phyloP scores from a whole-genome alignment of 306 rosid species.

The Geum urbanum region DNA sequence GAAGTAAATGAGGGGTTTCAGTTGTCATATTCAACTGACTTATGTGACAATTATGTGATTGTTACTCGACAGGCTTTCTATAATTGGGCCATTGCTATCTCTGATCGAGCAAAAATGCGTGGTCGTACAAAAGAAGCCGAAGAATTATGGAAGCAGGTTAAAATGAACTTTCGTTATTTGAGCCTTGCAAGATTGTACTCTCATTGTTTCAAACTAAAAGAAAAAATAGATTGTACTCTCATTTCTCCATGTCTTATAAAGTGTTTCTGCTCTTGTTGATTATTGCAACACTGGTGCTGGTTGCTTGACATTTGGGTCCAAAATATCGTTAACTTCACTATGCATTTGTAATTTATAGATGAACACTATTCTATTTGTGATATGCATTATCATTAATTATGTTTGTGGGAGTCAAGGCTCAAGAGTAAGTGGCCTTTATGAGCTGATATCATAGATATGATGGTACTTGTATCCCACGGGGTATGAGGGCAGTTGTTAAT shows the following conservation, averaged over 20 bases:
- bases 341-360: neutral
- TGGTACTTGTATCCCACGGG: neutral
- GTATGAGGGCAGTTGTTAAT: no score
- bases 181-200: constrained; percentile 18
- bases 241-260: neutral
- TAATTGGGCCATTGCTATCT: constrained; percentile 99
- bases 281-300: neutral
- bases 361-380: neutral
- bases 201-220: no score
- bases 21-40: neutral
- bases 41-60: neutral
- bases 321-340: neutral
- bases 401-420: neutral
- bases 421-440: constrained; percentile 10
- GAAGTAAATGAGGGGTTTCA: neutral
- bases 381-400: constrained; percentile 2
- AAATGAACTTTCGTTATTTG: constrained; percentile 21
- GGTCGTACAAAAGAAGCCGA: constrained; percentile 99
- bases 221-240: constrained; percentile 4
- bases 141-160: constrained; percentile 98
- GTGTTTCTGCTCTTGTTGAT: constrained; percentile 6
- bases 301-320: neutral
- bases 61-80: constrained; percentile 69
- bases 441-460: neutral
- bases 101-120: constrained; percentile 99